Conservation (phyloP, 352 stramenopile genomes). For the Plasmopara viticola region DNA sequence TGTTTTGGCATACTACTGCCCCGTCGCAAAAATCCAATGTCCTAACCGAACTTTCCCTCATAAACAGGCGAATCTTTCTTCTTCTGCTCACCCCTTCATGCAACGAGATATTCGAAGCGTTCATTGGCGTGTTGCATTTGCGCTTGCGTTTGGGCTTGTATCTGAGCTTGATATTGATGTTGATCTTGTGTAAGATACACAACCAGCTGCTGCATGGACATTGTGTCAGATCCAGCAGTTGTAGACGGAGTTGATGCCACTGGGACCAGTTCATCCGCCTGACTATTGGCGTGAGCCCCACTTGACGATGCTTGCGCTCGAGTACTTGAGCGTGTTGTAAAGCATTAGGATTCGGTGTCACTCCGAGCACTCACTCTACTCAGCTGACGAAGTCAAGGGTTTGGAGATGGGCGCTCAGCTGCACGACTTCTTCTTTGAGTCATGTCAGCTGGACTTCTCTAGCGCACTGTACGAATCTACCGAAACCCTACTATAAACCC, state of each 20-base stretch:
- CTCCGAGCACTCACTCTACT: neutral
- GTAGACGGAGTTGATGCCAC: neutral
- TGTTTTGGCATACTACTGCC: too few relatives aligned
- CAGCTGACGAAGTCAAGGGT: slow-evolving; percentile 1
- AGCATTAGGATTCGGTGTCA: neutral
- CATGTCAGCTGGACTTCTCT: slow-evolving; percentile 1
- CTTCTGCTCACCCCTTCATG: too few relatives aligned
- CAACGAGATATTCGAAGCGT: too few relatives aligned
- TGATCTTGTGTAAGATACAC: slow-evolving; percentile 10
- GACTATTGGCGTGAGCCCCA: neutral
- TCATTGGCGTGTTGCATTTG: too few relatives aligned
- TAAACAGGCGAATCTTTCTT: too few relatives aligned
- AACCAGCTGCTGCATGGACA: slow-evolving; percentile 10
- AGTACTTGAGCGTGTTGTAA: neutral
- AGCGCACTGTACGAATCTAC: neutral
- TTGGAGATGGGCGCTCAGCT: slow-evolving; percentile 1
- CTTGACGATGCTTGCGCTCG: neutral
- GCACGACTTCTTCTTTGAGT: neutral
- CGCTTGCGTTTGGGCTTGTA: slow-evolving; percentile 2
- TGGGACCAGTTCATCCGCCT: neutral
- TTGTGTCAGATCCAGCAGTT: slow-evolving; percentile 1
- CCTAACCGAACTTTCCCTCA: too few relatives aligned
- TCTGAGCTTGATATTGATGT: slow-evolving; percentile 6
- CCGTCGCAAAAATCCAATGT: too few relatives aligned
- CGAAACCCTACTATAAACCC: neutral